Conservation (phyloP, 768 basidiomycete genomes). For the Serendipita sp. region DNA sequence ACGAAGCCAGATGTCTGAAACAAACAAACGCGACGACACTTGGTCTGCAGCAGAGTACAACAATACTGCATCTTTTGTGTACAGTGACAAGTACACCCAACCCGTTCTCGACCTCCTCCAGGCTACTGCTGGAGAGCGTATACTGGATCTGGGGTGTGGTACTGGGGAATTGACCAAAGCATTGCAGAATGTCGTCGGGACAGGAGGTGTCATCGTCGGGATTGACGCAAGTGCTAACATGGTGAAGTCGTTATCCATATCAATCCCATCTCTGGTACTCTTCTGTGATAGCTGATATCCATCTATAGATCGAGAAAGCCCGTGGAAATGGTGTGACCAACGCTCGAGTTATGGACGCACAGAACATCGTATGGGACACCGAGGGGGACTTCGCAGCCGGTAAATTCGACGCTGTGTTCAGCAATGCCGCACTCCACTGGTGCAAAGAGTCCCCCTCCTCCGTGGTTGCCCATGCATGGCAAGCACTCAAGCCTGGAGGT, state of each 20-base stretch:
- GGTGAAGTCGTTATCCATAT: constrained; percentile 26
- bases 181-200: constrained; percentile 37
- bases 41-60: constrained; percentile 51
- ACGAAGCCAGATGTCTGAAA: too few species aligned
- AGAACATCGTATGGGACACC: constrained; percentile 11
- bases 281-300: too few species aligned
- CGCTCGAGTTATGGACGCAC: constrained; percentile 33
- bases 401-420: constrained; percentile 49
- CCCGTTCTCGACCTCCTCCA: constrained; percentile 45
- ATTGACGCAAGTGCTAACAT: constrained; percentile 57
- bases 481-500: constrained; percentile 51
- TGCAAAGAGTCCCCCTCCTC: constrained; percentile 57
- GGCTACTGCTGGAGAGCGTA: constrained; percentile 48
- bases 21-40: constrained; percentile 15
- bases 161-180: constrained; percentile 58
- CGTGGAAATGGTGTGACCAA: constrained; percentile 29
- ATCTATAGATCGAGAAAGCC: constrained; percentile 42
- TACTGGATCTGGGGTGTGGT: constrained; percentile 59
- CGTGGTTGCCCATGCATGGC: constrained; percentile 45
- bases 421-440: constrained; percentile 73
- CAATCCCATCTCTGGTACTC: neutral
- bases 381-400: neutral
- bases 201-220: constrained; percentile 41
- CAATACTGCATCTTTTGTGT: constrained; percentile 53
- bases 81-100: constrained; percentile 32